Evolutionary conservation across 306 rosid species (phyloP).

Genomic region (Quillaja saponaria): DNA sequence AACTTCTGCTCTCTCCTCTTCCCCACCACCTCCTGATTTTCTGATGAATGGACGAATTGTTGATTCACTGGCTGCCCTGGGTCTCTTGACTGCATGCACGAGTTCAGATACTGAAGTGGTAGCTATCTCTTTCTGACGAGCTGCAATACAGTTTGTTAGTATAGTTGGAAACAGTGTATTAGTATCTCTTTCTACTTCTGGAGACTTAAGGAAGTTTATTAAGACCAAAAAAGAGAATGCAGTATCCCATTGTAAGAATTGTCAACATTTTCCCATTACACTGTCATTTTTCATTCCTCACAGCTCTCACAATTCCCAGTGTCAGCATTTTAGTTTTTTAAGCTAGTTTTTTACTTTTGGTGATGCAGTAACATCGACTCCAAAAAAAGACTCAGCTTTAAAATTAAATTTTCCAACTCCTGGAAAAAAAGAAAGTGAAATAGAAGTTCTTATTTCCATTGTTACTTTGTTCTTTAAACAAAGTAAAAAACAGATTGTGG

Average conservation of each 20-base stretch:
- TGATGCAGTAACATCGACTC: no score
- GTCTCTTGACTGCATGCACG: constrained; percentile 75
- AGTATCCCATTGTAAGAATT: not conserved
- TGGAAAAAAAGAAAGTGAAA: no score
- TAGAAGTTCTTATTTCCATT: no score
- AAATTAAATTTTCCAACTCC: no score
- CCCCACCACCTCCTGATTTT: constrained; percentile 52
- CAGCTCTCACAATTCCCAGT: not conserved
- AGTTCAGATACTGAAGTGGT: constrained; percentile 67
- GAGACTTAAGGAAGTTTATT: not conserved
- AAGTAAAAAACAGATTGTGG: no score
- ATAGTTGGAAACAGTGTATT: not conserved
- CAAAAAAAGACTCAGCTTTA: no score
- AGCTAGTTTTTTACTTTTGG: no score
- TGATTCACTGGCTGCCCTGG: constrained; percentile 85
- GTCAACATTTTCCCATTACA: not conserved
- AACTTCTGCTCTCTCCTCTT: constrained; percentile 33
- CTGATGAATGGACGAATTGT: constrained; percentile 52
- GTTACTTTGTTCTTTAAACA: no score
- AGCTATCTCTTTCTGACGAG: constrained; percentile 89
- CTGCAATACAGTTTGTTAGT: constrained; percentile 51
- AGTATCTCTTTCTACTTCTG: constrained; percentile 2
- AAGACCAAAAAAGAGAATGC: not conserved
- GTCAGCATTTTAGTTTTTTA: no score
- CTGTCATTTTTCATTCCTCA: not conserved